Conservation (phyloP, 202 grass and related monocot species). For the Musa balbisiana region DNA sequence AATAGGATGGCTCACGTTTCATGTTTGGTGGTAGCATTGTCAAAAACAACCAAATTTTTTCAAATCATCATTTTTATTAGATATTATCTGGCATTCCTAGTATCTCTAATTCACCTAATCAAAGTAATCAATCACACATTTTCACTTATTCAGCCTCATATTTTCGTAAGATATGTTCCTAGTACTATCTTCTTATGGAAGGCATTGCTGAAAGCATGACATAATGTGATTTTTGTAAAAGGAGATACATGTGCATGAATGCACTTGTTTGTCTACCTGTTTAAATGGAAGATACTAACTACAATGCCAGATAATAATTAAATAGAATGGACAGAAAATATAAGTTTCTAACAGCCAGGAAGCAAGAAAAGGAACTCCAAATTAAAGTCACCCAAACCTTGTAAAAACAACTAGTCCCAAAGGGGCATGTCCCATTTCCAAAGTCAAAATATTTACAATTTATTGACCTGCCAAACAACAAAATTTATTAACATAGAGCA, state of each 20-base stretch:
- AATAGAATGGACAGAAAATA: neutral
- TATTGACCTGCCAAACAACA: constrained; percentile 44
- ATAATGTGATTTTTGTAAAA: neutral
- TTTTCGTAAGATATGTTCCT: neutral
- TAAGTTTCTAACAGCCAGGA: neutral
- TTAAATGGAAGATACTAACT: neutral
- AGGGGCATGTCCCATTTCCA: constrained; percentile 68
- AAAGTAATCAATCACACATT: neutral
- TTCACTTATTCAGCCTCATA: neutral
- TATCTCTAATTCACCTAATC: neutral
- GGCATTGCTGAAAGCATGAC: neutral
- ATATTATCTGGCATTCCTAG: neutral
- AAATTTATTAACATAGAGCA: neutral
- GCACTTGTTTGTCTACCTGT: neutral
- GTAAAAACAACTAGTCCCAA: constrained; percentile 83
- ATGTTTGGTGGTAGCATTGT: too few species aligned
- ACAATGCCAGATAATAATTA: neutral
- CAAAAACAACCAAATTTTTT: neutral
- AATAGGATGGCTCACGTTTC: too few species aligned
- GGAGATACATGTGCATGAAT: neutral
- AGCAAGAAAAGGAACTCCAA: neutral
- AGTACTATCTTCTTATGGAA: neutral
- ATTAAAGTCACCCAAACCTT: constrained; percentile 33
- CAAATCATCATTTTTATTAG: neutral
- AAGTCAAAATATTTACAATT: constrained; percentile 95